Evolutionary conservation across 805 yeast species (phyloP), one percentile per base, ranked within the genome.

Genomic region (Candida rishiriensis): DNA sequence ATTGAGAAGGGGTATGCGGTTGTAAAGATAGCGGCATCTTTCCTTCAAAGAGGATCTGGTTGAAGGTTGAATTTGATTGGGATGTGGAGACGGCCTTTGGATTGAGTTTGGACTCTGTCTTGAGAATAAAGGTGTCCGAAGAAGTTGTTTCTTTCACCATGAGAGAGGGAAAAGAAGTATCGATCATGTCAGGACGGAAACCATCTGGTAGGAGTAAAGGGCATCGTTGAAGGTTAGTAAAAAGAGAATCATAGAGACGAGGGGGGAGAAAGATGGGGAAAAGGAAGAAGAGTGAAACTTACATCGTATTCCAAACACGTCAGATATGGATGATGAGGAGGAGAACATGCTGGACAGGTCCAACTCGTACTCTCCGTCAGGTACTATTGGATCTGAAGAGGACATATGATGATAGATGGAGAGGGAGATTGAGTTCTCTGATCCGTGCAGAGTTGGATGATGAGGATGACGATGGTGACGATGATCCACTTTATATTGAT

Each of bases 351-450:
- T 45, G 6, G 66, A 57, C 42, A 66, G 37, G 36, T 63, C 68
- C 18, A 66, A 41, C 11, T 61, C 65, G 41, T 64, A 66, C 40
- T 66, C 69, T 2, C 69, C 69, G 51, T 66, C 70, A 0, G 69
- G 64, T 16, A 64, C 46, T 37, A 29, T 36, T 12, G 39, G 30
- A 30, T 42, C 40, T 17, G 43, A 41, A 9, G 43, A 28, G 40
- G 36, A 36, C 28, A 13, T 31, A 10, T 26, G 35, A 36, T 36
- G 26, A 13, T 31, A 14, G 28, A 16, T 36, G 17, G 33, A 13
- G 16, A 33, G 3, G 6, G 36, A 10, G 10, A 21, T 4, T 21
- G 26, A n/a, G n/a, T n/a, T n/a, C n/a, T 21, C 26, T 5, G 26
- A 21, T 21, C 26, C 26, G 26, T 21, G 26, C 26, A 5, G 26